A percentile compares a stretch with the other conserved stretches of the same genome.
Evolutionary conservation across 805 yeast genomes (phyloP).

Genomic region (Sugiyamaella lignohabitans): DNA sequence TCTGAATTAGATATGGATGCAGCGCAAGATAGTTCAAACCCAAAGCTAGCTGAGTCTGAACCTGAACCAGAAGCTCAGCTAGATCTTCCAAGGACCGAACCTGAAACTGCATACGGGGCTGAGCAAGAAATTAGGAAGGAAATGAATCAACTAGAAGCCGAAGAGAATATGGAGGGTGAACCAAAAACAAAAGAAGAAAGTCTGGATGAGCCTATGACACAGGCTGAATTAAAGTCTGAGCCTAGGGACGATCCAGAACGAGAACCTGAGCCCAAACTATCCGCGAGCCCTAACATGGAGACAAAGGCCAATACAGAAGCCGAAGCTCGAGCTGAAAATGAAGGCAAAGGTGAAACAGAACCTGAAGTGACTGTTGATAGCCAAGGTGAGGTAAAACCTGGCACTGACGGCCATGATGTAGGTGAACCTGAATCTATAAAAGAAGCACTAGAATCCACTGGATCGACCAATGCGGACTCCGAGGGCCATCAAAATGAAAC

Average conservation of each 20-base stretch:
- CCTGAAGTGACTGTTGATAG: background rate
- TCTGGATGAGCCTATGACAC: background rate
- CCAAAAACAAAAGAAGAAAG: background rate
- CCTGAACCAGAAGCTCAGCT: no score
- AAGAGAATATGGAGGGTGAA: background rate
- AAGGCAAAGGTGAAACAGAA: background rate
- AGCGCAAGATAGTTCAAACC: no score
- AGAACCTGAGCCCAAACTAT: background rate
- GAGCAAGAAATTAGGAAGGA: conserved; percentile 5
- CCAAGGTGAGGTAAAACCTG: background rate
- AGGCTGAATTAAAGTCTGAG: no score
- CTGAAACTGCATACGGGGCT: no score
- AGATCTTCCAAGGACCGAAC: no score
- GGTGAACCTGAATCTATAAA: background rate
- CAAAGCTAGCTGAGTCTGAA: no score
- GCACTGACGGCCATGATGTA: background rate
- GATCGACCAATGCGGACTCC: no score
- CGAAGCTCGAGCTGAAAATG: background rate
- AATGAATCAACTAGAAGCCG: background rate
- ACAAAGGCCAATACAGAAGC: background rate
- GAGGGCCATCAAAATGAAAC: no score
- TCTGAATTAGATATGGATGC: conserved; percentile 4
- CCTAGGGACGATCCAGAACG: background rate
- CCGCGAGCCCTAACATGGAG: background rate
- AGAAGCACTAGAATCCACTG: no score